Percentiles rank a stretch among this genome's conserved stretches.
Evolutionary conservation across 306 rosid genomes (phyloP).

Genomic region (Vigna nakashimae): DNA sequence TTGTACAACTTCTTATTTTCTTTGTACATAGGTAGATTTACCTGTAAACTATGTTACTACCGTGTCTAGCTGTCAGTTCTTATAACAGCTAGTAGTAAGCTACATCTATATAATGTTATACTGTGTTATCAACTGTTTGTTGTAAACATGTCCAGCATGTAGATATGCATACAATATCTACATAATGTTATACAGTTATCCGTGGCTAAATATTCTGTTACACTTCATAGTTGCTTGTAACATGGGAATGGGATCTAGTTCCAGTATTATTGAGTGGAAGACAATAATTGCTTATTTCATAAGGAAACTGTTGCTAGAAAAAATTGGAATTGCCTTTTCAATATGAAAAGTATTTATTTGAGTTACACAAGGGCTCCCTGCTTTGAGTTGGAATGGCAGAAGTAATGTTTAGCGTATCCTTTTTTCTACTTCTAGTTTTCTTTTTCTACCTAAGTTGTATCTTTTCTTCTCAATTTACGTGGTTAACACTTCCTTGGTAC

Average conservation of each 20-base stretch:
- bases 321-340: not conserved
- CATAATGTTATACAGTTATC: not conserved
- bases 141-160: not conserved
- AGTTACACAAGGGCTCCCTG: not conserved
- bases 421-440: not conserved
- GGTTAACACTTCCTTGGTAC: not conserved
- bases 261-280: not conserved
- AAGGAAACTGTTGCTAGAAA: not conserved
- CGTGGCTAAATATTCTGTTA: not conserved
- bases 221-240: not conserved
- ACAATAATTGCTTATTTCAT: not conserved
- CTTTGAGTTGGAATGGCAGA: not conserved
- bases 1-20: too few relatives aligned
- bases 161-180: not conserved
- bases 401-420: not conserved
- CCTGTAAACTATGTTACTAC: too few relatives aligned
- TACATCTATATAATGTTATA: too few relatives aligned
- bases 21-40: too few relatives aligned
- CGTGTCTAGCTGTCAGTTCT: too few relatives aligned
- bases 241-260: not conserved
- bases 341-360: not conserved
- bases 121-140: not conserved
- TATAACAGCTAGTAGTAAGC: too few relatives aligned
- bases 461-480: not conserved
- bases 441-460: slow-evolving; percentile 1